Base-by-base conservation (phyloP, 495 filamentous ascomycete species). In the Hypomontagnella submonticulosa region DNA sequence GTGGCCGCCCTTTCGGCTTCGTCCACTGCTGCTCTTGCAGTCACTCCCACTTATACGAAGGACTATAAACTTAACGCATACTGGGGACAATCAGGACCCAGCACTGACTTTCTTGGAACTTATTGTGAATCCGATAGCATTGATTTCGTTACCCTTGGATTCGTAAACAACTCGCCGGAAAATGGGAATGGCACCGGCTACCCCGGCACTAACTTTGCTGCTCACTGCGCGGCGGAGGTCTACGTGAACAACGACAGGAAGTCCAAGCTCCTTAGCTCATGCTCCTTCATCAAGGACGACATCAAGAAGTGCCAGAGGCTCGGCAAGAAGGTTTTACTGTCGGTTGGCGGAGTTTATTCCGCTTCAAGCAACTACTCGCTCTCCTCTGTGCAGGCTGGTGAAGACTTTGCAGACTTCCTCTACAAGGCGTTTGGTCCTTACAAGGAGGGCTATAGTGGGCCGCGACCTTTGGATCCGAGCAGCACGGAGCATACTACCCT, bases 381-480 rank as follows among this genome's bases (percentile, higher is more conserved):
- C 11, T 83, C 84, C 30, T 80, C 72, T 57, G 76, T 80, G 32
- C 57, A 70, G 7, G 79, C 81, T 8, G 88, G 87, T 23, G 71
- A 76, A 36, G 67, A 80, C 2, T 87, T 88, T 27, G 89, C 88
- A 5, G 71, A 84, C n/a, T 82, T 87, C 42, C 74, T 92, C 41
- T 91, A 87, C 83, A 70, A 82, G 30, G 84, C 87, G 1, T 91
- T 91, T 67, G 89, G 89, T 15, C 84, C 84, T n/a, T 75, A 77
- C 49, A 69, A 73, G 32, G 5, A 61, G 3, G 47, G 38, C 33
- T 80, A 71, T 34, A 67, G 63, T n/a, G 76, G 72, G 2, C 78
- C 83, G 12, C 82, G 87, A 44, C 89, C 89, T n/a, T 88, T 92
- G 44, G 88, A 88, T 27, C 38, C 20, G 23, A 73, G 65, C 41